Percentiles rank a stretch among this genome's conserved stretches.
Conservation (phyloP, 108 stramenopile species). For the Nitzschia sp. region DNA sequence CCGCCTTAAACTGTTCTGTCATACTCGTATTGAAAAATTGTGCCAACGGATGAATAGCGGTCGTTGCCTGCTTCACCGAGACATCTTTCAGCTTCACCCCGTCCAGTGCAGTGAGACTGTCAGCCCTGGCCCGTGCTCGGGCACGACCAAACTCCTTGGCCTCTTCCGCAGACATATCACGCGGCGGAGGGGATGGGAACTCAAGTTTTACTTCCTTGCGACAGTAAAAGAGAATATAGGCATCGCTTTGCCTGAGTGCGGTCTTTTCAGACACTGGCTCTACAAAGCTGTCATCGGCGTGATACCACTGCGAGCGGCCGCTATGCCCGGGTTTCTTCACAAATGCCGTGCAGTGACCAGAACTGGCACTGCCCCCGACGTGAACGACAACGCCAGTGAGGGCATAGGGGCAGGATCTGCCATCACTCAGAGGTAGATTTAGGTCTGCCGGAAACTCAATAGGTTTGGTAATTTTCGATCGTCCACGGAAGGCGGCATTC, state of each 20-base stretch:
- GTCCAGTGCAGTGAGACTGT: constrained; percentile 22
- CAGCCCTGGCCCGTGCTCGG: constrained; percentile 38
- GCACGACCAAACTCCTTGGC: constrained; percentile 42
- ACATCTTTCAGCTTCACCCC: neutral
- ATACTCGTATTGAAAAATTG: constrained; percentile 9
- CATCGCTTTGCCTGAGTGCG: constrained; percentile 72
- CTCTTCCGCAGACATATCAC: constrained; percentile 47
- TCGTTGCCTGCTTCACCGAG: neutral
- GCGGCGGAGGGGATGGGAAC: constrained; percentile 62
- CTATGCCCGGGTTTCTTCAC: constrained; percentile 56
- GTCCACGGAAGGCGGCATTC: constrained; percentile 20
- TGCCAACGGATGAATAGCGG: constrained; percentile 8
- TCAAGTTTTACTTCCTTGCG: constrained; percentile 80
- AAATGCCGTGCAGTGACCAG: constrained; percentile 86
- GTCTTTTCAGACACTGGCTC: constrained; percentile 72
- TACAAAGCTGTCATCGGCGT: constrained; percentile 83
- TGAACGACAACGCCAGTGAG: constrained; percentile 81
- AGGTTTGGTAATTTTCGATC: constrained; percentile 73
- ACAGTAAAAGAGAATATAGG: constrained; percentile 80
- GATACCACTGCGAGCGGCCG: constrained; percentile 59
- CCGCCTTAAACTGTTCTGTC: constrained; percentile 9
- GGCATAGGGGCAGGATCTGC: constrained; percentile 61
- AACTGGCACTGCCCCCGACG: constrained; percentile 73
- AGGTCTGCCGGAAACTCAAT: constrained; percentile 76
- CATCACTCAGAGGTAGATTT: constrained; percentile 77